Base-by-base conservation (phyloP, 495 filamentous ascomycete species). In the Penicillium turbatum region DNA sequence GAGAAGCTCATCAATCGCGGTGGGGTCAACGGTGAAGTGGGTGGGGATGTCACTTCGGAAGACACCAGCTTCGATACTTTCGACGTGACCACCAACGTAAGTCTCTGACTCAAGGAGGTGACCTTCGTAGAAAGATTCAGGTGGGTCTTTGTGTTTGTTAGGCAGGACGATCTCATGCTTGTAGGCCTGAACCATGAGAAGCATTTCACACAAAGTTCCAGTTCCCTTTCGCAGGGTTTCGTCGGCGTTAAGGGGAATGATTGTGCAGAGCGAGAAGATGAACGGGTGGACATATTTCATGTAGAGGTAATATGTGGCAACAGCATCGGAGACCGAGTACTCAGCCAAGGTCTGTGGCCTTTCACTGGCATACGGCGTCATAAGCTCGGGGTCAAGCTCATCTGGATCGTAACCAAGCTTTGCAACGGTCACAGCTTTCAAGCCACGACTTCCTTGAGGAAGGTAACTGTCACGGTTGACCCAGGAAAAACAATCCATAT, bases 251-350 rank as follows among this genome's bases (percentile, higher is more conserved):
- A 99, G 77, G 0, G 93, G 93, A 67, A 99, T 79, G 71, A 99
- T 96, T 0, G 90, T 99, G 72, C 93, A 97, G 0, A 99, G 77
- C 0, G 93, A 96, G 78, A 97, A 99, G 68, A 99, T 92, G 74
- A 99, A 99, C 1, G 93, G 93, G 65, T 99, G 93, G 17, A 99
- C 90, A 70, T 99, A 99, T 88, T 99, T 99, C 93, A 97, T 99
- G 75, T 99, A 99, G 38, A 99, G 79, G 64, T 99, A 99, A 68
- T 97, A 99, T 2, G 93, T 99, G 3, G 93, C 93, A 16, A 99
- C 93, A 27, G 93, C 93, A 82, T 99, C 93, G 59, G 93, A 99
- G 39, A 99, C 93, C 0, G 93, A 99, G 72, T 99, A 99, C 59
- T 99, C 93, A 1, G 93, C 91, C 38, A 99, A 72, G 0, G 87